Conservation (phyloP, 106 monocot species). For the Apostasia shenzhenica region DNA sequence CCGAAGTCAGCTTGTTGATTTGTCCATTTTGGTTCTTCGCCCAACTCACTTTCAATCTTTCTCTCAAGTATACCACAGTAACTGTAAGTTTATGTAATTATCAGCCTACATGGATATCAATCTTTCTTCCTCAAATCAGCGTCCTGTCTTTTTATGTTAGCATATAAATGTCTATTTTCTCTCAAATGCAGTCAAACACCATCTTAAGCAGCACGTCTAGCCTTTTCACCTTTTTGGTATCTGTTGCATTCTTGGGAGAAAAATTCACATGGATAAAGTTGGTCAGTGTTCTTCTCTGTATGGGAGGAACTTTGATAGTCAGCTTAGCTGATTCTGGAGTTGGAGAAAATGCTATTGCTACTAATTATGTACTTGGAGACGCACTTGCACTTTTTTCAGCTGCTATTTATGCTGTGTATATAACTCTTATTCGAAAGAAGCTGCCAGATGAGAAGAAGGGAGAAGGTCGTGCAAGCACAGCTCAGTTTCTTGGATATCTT, state of each 20-base stretch:
- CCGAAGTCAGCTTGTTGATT: constrained; percentile 76
- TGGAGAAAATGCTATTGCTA: constrained; percentile 44
- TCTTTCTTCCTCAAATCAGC: no score
- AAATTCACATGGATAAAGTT: constrained; percentile 88
- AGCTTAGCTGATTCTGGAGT: constrained; percentile 59
- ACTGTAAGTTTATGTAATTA: constrained; percentile 35
- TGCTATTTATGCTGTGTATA: constrained; percentile 84
- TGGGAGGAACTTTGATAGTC: constrained; percentile 89
- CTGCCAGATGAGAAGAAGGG: constrained; percentile 71
- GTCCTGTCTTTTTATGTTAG: no score
- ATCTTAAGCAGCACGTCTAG: constrained; percentile 92
- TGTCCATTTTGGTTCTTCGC: constrained; percentile 97
- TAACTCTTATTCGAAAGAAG: constrained; percentile 76
- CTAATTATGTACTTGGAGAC: constrained; percentile 75
- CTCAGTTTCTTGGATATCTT: constrained; percentile 86
- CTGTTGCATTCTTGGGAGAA: constrained; percentile 72
- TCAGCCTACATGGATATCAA: no score
- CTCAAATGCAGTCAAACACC: constrained; percentile 76
- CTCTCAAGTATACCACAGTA: constrained; percentile 91
- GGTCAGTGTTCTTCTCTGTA: constrained; percentile 80
- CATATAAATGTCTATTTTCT: constrained; percentile 2
- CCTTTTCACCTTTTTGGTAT: constrained; percentile 87
- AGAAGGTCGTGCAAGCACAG: constrained; percentile 73
- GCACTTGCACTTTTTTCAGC: constrained; percentile 68
- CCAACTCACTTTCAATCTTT: constrained; percentile 89